Evolutionary conservation across 1,284 basidiomycete species (phyloP).

Genomic region (Xerocomus nothofagi): DNA sequence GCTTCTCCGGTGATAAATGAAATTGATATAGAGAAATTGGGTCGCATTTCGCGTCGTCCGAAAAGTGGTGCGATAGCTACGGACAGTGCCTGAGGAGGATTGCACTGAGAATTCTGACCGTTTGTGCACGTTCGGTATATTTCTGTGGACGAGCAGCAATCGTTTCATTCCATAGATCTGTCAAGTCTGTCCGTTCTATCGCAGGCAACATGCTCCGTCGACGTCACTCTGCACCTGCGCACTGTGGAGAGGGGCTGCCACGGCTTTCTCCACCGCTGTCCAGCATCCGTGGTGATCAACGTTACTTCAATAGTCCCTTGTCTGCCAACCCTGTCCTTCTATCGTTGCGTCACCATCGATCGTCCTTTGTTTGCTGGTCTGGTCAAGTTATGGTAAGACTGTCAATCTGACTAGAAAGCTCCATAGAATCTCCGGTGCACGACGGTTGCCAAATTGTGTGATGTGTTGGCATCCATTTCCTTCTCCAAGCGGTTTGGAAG

Average conservation of each 20-base stretch:
- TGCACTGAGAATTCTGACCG: constrained; percentile 19
- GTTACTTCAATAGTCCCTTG: constrained; percentile 10
- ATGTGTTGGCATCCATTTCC: constrained; percentile 10
- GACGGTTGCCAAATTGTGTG: constrained; percentile 16
- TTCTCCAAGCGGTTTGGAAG: constrained; percentile 8
- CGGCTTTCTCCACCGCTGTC: background rate
- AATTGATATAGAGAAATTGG: constrained; percentile 21
- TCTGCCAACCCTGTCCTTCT: constrained; percentile 15
- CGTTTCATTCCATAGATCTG: constrained; percentile 9
- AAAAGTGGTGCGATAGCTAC: constrained; percentile 21
- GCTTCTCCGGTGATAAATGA: constrained; percentile 34
- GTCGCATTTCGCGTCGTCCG: constrained; percentile 19
- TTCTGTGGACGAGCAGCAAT: constrained; percentile 18
- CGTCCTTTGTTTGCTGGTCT: constrained; percentile 1
- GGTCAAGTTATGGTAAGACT: constrained; percentile 15
- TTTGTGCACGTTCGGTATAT: constrained; percentile 8
- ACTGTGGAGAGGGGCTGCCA: background rate
- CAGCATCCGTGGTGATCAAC: constrained; percentile 9
- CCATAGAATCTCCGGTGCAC: constrained; percentile 10
- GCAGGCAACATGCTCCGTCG: background rate
- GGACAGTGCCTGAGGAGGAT: constrained; percentile 32
- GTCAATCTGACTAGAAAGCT: constrained; percentile 7
- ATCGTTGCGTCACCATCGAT: constrained; percentile 14
- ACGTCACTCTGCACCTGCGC: too few species aligned
- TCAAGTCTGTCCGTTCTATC: background rate